Conservation (phyloP, 2,329 filamentous ascomycete species). For the Cryphonectria naterciae region DNA sequence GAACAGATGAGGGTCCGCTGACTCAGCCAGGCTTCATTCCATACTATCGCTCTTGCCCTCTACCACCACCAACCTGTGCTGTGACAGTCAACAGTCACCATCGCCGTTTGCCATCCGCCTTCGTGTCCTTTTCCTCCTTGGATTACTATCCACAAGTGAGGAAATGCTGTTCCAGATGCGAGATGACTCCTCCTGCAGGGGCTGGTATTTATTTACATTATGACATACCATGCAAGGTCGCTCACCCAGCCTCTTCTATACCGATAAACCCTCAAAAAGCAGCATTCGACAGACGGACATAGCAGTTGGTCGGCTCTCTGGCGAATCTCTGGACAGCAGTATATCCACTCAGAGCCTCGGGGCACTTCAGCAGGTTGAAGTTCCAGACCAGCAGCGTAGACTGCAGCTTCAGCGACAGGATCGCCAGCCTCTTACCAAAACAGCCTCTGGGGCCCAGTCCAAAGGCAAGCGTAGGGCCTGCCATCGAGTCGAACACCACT, state of each 20-base stretch:
- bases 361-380: constrained; percentile 41
- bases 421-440: constrained; percentile 44
- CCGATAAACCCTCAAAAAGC: neutral
- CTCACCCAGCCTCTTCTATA: neutral
- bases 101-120: too few species aligned
- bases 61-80: too few species aligned
- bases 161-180: neutral
- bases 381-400: constrained; percentile 42
- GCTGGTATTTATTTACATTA: neutral
- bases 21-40: too few species aligned
- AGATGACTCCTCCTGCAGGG: neutral
- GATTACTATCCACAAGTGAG: too few species aligned
- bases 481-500: constrained; percentile 37
- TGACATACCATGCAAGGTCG: neutral
- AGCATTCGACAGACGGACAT: constrained; percentile 28
- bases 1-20: too few species aligned
- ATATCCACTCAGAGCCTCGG: constrained; percentile 33
- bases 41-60: too few species aligned
- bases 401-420: constrained; percentile 42
- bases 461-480: constrained; percentile 44
- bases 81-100: too few species aligned
- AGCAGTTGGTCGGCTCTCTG: constrained; percentile 39
- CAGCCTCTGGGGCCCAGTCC: constrained; percentile 43
- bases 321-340: constrained; percentile 38
- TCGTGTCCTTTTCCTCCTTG: too few species aligned